These are phyloP conservation scores for Clitopilus hobsonii DNA, from an alignment of 768 basidiomycete genomes.

Conservation along the genomic window DNA sequence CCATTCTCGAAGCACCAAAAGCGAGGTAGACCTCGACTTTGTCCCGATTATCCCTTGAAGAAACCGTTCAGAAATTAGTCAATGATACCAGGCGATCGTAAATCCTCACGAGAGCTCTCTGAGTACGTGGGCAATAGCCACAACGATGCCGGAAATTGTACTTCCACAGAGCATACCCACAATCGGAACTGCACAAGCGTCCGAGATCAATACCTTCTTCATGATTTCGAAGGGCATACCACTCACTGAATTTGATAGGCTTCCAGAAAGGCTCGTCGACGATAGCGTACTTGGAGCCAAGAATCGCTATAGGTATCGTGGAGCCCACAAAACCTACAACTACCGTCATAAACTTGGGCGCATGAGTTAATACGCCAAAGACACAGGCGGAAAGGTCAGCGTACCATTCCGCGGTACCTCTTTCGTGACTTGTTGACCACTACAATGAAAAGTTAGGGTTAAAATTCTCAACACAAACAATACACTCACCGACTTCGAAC, in stretches of 20 bases:
- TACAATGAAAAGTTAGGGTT: conserved; percentile 17
- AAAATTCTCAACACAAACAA: no score
- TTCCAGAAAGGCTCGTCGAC: conserved; percentile 75
- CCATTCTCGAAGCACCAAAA: conserved; percentile 79
- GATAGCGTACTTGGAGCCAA: conserved; percentile 77
- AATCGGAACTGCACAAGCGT: conserved; percentile 56
- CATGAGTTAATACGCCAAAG: neutral
- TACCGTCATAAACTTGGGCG: conserved; percentile 58
- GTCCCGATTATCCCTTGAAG: conserved; percentile 69
- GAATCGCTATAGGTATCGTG: conserved; percentile 73
- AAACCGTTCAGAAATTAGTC: neutral
- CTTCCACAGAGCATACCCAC: conserved; percentile 85
- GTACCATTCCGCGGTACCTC: conserved; percentile 71
- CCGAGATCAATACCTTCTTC: neutral
- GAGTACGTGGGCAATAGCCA: conserved; percentile 65
- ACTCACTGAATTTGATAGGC: conserved; percentile 74
- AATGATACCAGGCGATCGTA: neutral
- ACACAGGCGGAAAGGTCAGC: neutral
- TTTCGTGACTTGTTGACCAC: conserved; percentile 78
- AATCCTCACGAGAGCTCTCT: conserved; percentile 68
- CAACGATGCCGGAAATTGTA: conserved; percentile 71
- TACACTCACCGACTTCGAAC: conserved; percentile 64
- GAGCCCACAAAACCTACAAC: conserved; percentile 68
- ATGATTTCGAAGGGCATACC: neutral
- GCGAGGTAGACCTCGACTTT: conserved; percentile 85